Percentiles rank a stretch among this genome's conserved stretches.
Conservation (phyloP, 805 yeast genomes). For the Sugiyamaella floridensis region DNA sequence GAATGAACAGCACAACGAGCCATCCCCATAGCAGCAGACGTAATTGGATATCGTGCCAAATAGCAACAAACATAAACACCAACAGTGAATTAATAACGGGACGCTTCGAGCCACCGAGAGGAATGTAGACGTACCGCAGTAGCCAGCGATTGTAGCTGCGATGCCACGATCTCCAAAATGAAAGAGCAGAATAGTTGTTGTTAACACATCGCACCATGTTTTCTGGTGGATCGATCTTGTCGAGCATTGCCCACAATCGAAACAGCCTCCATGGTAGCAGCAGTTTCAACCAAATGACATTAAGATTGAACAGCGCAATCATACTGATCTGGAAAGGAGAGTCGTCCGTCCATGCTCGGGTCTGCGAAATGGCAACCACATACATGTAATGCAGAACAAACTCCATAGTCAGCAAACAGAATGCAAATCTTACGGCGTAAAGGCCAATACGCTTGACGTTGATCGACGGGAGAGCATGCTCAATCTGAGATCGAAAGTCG, state of each 20-base stretch:
- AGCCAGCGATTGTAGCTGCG: conserved; percentile 89
- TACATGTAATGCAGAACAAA: conserved; percentile 78
- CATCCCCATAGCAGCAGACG: conserved; percentile 91
- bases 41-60: conserved; percentile 97
- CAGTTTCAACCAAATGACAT: conserved; percentile 86
- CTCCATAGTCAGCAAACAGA: conserved; percentile 86
- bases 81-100: conserved; percentile 71
- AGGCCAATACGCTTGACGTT: conserved; percentile 43
- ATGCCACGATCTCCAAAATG: conserved; percentile 99
- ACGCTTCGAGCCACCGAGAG: conserved; percentile 75
- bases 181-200: conserved; percentile 83
- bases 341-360: conserved; percentile 83
- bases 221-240: conserved; percentile 93
- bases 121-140: conserved; percentile 79
- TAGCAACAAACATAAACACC: conserved; percentile 90
- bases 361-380: conserved; percentile 87
- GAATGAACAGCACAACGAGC: conserved; percentile 75
- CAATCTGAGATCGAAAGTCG: conserved; percentile 69
- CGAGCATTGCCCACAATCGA: conserved; percentile 87
- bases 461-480: conserved; percentile 52
- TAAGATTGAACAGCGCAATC: conserved; percentile 87
- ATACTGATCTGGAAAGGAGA: conserved; percentile 90
- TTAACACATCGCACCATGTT: conserved; percentile 96
- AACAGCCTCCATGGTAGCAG: conserved; percentile 95
- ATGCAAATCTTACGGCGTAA: conserved; percentile 60